Conservation (phyloP, 441 rosid genomes). For the Omphalea diandra region DNA sequence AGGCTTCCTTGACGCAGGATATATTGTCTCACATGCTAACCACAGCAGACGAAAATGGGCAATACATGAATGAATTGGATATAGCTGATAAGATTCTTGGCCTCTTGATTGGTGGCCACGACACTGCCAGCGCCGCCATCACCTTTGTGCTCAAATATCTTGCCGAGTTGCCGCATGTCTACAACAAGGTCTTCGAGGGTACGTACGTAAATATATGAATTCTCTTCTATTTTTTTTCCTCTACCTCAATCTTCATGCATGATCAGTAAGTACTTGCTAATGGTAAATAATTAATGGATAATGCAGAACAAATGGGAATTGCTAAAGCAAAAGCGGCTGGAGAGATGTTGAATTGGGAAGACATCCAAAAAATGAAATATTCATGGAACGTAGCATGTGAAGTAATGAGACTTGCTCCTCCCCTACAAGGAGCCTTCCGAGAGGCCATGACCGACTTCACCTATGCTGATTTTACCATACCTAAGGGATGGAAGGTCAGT, state of each 20-base stretch:
- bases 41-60: slow-evolving; percentile 9
- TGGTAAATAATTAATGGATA: not conserved
- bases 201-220: not conserved
- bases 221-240: no score
- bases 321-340: not conserved
- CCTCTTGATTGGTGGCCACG: slow-evolving; percentile 25
- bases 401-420: slow-evolving; percentile 18
- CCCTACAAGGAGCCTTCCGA: slow-evolving; percentile 14
- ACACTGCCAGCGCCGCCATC: slow-evolving; percentile 22
- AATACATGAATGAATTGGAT: slow-evolving; percentile 21
- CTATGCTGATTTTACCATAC: slow-evolving; percentile 3
- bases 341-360: slow-evolving; percentile 13
- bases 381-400: slow-evolving; percentile 11
- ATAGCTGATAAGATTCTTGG: slow-evolving; percentile 27
- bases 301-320: slow-evolving; percentile 12
- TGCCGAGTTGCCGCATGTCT: slow-evolving; percentile 20
- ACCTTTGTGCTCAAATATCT: slow-evolving; percentile 26
- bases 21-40: slow-evolving; percentile 29
- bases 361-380: slow-evolving; percentile 5
- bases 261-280: no score
- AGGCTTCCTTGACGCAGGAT: slow-evolving; percentile 16
- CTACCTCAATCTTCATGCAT: no score
- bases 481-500: slow-evolving; percentile 16
- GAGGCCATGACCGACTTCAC: slow-evolving; percentile 15
- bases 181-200: slow-evolving; percentile 15